Conservation (phyloP, 306 rosid species). For the Senna siamea region DNA sequence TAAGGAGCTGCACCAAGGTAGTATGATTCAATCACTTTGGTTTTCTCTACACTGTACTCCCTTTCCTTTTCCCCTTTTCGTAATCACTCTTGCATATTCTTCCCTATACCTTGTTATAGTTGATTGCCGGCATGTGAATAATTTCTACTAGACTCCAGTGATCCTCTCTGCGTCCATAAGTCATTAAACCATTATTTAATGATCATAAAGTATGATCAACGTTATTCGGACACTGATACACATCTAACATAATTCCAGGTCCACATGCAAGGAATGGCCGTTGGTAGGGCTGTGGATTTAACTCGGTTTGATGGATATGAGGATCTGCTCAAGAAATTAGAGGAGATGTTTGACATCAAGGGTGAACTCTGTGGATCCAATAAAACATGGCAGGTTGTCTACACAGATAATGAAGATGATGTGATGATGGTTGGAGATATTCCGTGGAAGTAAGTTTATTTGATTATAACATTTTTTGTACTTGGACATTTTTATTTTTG, state of each 20-base stretch:
- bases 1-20: slow-evolving; percentile 98
- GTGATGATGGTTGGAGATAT: slow-evolving; percentile 99
- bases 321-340: slow-evolving; percentile 81
- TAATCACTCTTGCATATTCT: slow-evolving; percentile 24
- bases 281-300: slow-evolving; percentile 97
- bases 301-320: slow-evolving; percentile 75
- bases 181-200: background rate
- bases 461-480: slow-evolving; percentile 14
- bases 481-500: background rate
- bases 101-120: slow-evolving; percentile 1
- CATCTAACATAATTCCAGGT: slow-evolving; percentile 55
- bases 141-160: background rate
- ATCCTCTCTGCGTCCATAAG: background rate
- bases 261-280: slow-evolving; percentile 99
- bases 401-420: slow-evolving; percentile 94
- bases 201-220: background rate
- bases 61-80: slow-evolving; percentile 5
- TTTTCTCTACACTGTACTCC: background rate
- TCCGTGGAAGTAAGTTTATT: slow-evolving; percentile 90
- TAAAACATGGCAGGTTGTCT: slow-evolving; percentile 90
- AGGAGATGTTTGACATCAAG: slow-evolving; percentile 91
- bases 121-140: background rate
- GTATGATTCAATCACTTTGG: slow-evolving; percentile 21
- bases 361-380: slow-evolving; percentile 78
- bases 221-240: background rate